These are phyloP conservation scores for Helicocarpus griseus DNA, from an alignment of 2,329 filamentous ascomycete species.

Conservation along the genomic window DNA sequence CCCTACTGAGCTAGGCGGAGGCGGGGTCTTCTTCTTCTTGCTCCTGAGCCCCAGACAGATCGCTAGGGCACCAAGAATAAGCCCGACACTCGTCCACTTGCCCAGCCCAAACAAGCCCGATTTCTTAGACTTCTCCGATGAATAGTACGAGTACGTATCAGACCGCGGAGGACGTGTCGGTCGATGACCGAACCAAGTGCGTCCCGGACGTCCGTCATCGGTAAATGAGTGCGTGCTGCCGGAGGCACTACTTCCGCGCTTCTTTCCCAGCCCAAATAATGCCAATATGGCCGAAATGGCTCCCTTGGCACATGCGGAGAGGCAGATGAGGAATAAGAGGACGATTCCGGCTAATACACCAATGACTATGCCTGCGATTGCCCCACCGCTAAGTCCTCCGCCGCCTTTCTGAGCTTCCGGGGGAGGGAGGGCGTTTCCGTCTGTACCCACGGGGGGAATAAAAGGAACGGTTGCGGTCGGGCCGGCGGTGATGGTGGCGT, in stretches of 20 bases:
- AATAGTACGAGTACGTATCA: constrained; percentile 12
- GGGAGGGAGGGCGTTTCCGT: constrained; percentile 29
- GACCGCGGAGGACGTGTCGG: constrained; percentile 11
- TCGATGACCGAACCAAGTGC: constrained; percentile 12
- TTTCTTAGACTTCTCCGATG: constrained; percentile 24
- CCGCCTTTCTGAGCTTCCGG: constrained; percentile 21
- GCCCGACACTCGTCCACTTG: constrained; percentile 32
- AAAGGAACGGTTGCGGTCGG: constrained; percentile 36
- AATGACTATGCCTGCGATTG: constrained; percentile 44
- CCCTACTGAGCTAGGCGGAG: constrained; percentile 31
- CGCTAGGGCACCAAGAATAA: constrained; percentile 34
- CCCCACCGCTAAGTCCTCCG: constrained; percentile 38
- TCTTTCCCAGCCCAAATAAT: constrained; percentile 32
- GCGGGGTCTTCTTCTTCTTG: constrained; percentile 26
- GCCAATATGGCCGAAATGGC: constrained; percentile 31
- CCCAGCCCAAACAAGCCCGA: constrained; percentile 25
- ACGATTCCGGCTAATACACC: constrained; percentile 38
- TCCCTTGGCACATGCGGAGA: constrained; percentile 35
- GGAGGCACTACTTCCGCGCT: constrained; percentile 20
- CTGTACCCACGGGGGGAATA: constrained; percentile 35
- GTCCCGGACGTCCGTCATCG: constrained; percentile 23
- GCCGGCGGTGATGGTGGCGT: constrained; percentile 35
- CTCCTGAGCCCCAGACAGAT: constrained; percentile 38
- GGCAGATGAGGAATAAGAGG: constrained; percentile 35
- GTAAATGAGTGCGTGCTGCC: constrained; percentile 18